These are phyloP conservation scores for Dactylellina cionopaga DNA, from an alignment of 2,329 filamentous ascomycete genomes.

Conservation along the genomic window DNA sequence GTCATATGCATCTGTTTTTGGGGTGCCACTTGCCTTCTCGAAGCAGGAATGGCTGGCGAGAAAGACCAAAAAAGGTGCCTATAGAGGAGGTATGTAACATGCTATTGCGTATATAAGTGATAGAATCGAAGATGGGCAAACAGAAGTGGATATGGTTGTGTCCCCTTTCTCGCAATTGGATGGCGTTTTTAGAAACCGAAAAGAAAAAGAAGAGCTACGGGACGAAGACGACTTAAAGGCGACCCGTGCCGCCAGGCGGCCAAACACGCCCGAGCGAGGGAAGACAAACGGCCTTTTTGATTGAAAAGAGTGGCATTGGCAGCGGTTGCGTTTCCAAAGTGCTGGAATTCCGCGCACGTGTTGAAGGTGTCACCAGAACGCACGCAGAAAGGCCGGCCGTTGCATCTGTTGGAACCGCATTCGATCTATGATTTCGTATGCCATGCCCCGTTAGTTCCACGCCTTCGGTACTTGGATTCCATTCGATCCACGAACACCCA, in stretches of 20 bases:
- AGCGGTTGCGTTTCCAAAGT: conserved; percentile 21
- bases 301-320: too few species aligned
- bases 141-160: too few species aligned
- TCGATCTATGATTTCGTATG: not conserved
- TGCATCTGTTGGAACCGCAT: not conserved
- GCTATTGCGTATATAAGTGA: too few species aligned
- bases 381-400: not conserved
- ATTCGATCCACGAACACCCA: too few species aligned
- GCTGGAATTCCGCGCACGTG: conserved; percentile 17
- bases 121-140: conserved; percentile 3
- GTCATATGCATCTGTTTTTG: not conserved
- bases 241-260: conserved; percentile 13
- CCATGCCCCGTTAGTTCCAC: not conserved
- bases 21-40: conserved; percentile 1
- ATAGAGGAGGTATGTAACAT: too few species aligned
- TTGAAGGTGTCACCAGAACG: not conserved
- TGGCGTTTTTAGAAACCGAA: not conserved
- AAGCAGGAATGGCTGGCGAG: conserved; percentile 33
- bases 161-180: not conserved
- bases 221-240: too few species aligned
- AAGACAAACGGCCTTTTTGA: too few species aligned
- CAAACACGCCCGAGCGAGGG: not conserved
- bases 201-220: not conserved
- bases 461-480: conserved; percentile 1
- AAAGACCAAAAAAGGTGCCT: too few species aligned